Evolutionary conservation across 163 green algal genomes (phyloP), one percentile per base, ranked within the genome.

Genomic region (Volvox carteri): DNA sequence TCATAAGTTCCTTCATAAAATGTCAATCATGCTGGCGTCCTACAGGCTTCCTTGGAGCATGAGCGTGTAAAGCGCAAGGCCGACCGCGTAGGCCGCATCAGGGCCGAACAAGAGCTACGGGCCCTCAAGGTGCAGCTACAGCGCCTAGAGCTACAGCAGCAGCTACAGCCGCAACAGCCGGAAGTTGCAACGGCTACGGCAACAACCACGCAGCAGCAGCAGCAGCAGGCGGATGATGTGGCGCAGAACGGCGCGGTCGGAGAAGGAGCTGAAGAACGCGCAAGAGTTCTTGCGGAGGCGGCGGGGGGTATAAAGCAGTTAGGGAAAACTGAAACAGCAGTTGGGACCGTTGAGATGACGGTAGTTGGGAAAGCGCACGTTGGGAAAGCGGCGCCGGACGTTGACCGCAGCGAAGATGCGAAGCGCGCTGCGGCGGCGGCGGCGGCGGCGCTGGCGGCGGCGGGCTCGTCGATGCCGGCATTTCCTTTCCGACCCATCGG

Each of bases 401-500:
- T 19, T 46, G 9, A 1, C 30, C 16, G n/a, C 39, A 14, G 35
- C 33, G 9, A 4, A 16, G 48, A 39, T n/a, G 65, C 50, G 11
- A 78, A 86, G 44, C 60, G 62, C 2, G 39, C 25, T 0, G 78
- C 78, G 7, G 79, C 62, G 8, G 21, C 70, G 33, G 72, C 46
- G 33, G 39, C 86, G 21, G 72, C 48, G 56, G 48, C 42, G 41
- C 76, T 85, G 70, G 85, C 72, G 44, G 85, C 79, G 18, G 77
- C 72, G 4, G 54, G 67, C 19, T 28, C 46, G 5, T 21, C 74
- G 44, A 75, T 83, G 30, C 25, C 83, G 37, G 80, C 75, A 16
- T 97, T 92, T 60, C 95, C 93, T 0, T 90, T 98, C 42, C 85
- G 88, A 11, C 93, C 96, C 18, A 96, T 98, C 25, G 96, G 95